These are phyloP conservation scores for Acanthamoeba healyi DNA, from an alignment of 208 protist genomes.

Conservation along the genomic window DNA sequence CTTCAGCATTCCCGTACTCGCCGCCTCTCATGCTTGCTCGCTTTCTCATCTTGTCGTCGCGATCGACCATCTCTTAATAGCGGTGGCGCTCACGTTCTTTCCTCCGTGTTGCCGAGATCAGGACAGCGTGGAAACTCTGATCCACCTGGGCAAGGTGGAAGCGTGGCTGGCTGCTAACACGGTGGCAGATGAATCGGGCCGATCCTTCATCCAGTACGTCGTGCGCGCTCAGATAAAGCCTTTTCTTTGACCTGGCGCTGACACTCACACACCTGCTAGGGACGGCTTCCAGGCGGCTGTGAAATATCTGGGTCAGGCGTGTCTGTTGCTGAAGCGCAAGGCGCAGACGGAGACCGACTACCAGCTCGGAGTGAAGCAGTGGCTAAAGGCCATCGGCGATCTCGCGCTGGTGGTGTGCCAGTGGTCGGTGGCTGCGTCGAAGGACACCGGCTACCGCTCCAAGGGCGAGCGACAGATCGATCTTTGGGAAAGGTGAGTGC, in stretches of 20 bases:
- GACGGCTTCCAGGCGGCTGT: slow-evolving; percentile 19
- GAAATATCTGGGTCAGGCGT: slow-evolving; percentile 31
- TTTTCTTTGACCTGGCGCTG: background rate
- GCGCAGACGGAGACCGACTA: slow-evolving; percentile 36
- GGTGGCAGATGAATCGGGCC: background rate
- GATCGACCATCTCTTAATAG: too few species aligned
- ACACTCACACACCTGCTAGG: background rate
- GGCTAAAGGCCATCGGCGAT: background rate
- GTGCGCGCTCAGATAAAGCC: background rate
- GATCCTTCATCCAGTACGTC: background rate
- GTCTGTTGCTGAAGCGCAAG: slow-evolving; percentile 21
- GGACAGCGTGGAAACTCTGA: slow-evolving; percentile 52
- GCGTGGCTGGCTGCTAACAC: slow-evolving; percentile 28
- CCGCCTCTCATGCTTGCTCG: background rate
- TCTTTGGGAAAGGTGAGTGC: slow-evolving; percentile 18
- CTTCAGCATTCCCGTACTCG: slow-evolving; percentile 18
- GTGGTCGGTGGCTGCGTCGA: background rate
- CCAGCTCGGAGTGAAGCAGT: slow-evolving; percentile 4
- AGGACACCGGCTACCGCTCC: background rate
- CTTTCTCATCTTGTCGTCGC: background rate
- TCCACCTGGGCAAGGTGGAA: slow-evolving; percentile 50
- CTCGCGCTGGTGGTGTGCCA: slow-evolving; percentile 23
- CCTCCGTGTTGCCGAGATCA: background rate
- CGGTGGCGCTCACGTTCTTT: too few species aligned
- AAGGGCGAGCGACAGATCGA: slow-evolving; percentile 28